Base-by-base conservation (phyloP, 106 monocot genomes). In the Hemerocallis citrina region DNA sequence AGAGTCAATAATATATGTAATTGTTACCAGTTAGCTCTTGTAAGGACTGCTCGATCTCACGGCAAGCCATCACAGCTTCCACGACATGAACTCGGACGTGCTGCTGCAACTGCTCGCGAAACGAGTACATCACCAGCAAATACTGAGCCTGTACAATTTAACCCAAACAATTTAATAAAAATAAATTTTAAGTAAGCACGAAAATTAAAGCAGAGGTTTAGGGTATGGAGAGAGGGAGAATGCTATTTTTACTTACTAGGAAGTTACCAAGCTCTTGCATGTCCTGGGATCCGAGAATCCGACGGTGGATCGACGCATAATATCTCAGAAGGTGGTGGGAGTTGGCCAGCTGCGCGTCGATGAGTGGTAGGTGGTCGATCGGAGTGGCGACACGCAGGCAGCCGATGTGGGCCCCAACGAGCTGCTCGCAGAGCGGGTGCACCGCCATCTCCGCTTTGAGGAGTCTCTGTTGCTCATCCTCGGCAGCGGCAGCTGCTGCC, bases 11-110 rank as follows among this genome's bases (percentile, higher is more conserved):
- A 10, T 22, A n/a, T n/a, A n/a, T n/a, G n/a, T n/a, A n/a, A n/a
- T n/a, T n/a, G n/a, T n/a, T 78, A 81, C 89, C 89, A 12, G 89
- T 89, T 62, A 89, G 74, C 8, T 89, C 89, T 45, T 81, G 80
- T 23, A 89, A 67, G 2, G 84, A 68, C 34, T 89, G 89, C 48
- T 89, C 89, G 59, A 89, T 84, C 54, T 89, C 89, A 12, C 89
- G 57, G 72, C 89, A 89, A 10, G 81, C 89, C 72, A 84, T 78
- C 52, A 89, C 89, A 14, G 89, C 89, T 71, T 89, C 84, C 62
- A 89, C 89, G 14, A 84, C 89, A 62, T 89, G 84, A 19, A 84
- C 89, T 28, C 89, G 62, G 36, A 89, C 89, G 50, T 89, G 89
- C 65, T 89, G 84, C 72, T 89, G 89, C 20, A 89, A 72, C 66